Percentiles rank a stretch among this genome's conserved stretches.
phyloP scores from a whole-genome alignment of 2,329 filamentous ascomycete genomes.

The Fonsecaea erecta region DNA sequence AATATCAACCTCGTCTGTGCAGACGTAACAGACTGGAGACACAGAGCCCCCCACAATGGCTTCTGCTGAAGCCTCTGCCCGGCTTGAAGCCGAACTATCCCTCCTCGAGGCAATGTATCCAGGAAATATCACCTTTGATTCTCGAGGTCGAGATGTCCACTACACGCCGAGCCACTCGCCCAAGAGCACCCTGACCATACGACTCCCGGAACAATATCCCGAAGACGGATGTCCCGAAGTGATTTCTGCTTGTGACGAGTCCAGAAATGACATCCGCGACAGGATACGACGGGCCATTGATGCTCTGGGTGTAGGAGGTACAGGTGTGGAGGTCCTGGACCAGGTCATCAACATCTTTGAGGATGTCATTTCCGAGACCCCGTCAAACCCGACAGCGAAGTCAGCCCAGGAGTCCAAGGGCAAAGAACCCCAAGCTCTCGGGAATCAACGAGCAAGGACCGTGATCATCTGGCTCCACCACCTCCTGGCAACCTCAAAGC shows the following conservation, averaged over 20 bases:
- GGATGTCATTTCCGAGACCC: background rate
- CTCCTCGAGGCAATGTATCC: slow-evolving; percentile 36
- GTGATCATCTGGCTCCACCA: slow-evolving; percentile 37
- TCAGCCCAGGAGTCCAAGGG: no score
- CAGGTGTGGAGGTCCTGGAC: slow-evolving; percentile 32
- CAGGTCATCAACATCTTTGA: slow-evolving; percentile 28
- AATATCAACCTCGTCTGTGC: no score
- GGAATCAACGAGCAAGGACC: slow-evolving; percentile 20
- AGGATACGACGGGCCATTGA: slow-evolving; percentile 10
- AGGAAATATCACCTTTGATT: slow-evolving; percentile 18
- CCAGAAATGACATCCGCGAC: slow-evolving; percentile 28
- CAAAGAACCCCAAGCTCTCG: no score
- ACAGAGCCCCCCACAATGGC: slow-evolving; percentile 1
- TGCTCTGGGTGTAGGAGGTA: slow-evolving; percentile 9
- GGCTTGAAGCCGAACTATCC: slow-evolving; percentile 32
- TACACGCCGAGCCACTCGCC: slow-evolving; percentile 18
- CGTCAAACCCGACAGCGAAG: background rate
- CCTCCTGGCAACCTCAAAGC: slow-evolving; percentile 33
- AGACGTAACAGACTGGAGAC: no score
- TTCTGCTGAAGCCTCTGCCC: slow-evolving; percentile 8
- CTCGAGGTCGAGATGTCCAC: slow-evolving; percentile 24
- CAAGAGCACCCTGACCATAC: slow-evolving; percentile 1
- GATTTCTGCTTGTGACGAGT: slow-evolving; percentile 24
- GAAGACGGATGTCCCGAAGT: slow-evolving; percentile 19
- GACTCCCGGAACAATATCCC: slow-evolving; percentile 23